These are phyloP conservation scores for Hericium alpestre DNA, from an alignment of 768 basidiomycete genomes.

Conservation along the genomic window DNA sequence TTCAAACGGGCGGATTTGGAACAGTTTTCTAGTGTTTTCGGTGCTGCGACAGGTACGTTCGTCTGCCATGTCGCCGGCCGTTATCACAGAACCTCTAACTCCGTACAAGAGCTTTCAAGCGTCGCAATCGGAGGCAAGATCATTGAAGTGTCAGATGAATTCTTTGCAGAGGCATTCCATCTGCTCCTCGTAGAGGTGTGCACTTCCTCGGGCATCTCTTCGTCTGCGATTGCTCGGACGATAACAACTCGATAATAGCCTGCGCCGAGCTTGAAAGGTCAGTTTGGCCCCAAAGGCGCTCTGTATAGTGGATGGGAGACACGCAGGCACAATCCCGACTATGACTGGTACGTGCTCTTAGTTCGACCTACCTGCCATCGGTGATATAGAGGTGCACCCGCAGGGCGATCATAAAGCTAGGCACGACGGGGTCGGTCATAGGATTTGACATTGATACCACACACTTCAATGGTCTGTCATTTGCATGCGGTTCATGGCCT, in stretches of 20 bases:
- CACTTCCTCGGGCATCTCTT: too few relatives aligned
- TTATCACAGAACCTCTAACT: too few relatives aligned
- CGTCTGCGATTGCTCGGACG: neutral
- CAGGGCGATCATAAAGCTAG: conserved; percentile 88
- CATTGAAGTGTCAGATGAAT: conserved; percentile 81
- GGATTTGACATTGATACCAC: conserved; percentile 93
- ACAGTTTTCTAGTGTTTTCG: conserved; percentile 37
- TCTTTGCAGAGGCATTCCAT: conserved; percentile 83
- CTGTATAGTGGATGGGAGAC: conserved; percentile 93
- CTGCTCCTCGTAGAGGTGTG: conserved; percentile 74
- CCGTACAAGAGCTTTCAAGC: conserved; percentile 73
- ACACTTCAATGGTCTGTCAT: conserved; percentile 72
- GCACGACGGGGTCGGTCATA: conserved; percentile 56
- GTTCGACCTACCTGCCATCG: too few relatives aligned
- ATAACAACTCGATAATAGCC: conserved; percentile 37
- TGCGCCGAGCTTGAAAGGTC: conserved; percentile 82
- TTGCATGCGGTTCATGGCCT: neutral
- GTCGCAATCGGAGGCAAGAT: conserved; percentile 72
- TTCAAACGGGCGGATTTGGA: conserved; percentile 34
- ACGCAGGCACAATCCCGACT: conserved; percentile 74
- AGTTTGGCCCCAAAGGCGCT: conserved; percentile 93
- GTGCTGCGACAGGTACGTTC: conserved; percentile 38
- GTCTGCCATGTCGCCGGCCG: neutral
- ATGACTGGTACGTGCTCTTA: conserved; percentile 62
- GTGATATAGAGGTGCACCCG: neutral